Evolutionary conservation across 1,284 basidiomycete species (phyloP).

Genomic region (Bondarzewia mesenterica): DNA sequence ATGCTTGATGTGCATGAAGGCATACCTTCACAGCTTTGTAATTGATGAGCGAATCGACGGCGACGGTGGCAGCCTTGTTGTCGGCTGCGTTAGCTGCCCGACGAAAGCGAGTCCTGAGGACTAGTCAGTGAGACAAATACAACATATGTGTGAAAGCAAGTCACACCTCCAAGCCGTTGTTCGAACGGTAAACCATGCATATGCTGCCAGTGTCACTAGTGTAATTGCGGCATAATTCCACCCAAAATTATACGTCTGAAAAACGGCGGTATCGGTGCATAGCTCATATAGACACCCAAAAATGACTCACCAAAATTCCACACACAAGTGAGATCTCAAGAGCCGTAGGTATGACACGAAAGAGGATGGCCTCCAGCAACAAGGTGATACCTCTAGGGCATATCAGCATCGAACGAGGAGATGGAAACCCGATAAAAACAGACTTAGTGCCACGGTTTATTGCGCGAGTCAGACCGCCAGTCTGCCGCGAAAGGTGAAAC

Average conservation of each 20-base stretch:
- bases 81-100: slow-evolving; percentile 94
- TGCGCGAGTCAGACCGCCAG: slow-evolving; percentile 91
- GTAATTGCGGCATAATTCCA: slow-evolving; percentile 96
- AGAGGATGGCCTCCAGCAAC: slow-evolving; percentile 87
- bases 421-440: slow-evolving; percentile 15
- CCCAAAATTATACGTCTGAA: slow-evolving; percentile 97
- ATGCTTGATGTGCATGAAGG: not conserved
- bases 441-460: slow-evolving; percentile 98
- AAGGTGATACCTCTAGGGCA: slow-evolving; percentile 85
- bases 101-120: slow-evolving; percentile 79
- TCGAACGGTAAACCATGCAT: slow-evolving; percentile 95
- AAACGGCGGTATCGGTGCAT: no score
- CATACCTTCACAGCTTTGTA: slow-evolving; percentile 95
- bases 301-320: slow-evolving; percentile 74
- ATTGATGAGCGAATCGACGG: slow-evolving; percentile 94
- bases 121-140: not conserved
- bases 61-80: slow-evolving; percentile 90
- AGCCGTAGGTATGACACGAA: slow-evolving; percentile 93
- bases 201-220: slow-evolving; percentile 77
- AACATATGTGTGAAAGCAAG: not conserved
- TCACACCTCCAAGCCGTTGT: slow-evolving; percentile 91
- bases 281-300: not conserved
- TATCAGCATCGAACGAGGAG: slow-evolving; percentile 2
- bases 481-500: slow-evolving; percentile 92
- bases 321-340: slow-evolving; percentile 96